Conservation (phyloP, 2,329 filamentous ascomycete genomes). For the Alternaria metachromatica region DNA sequence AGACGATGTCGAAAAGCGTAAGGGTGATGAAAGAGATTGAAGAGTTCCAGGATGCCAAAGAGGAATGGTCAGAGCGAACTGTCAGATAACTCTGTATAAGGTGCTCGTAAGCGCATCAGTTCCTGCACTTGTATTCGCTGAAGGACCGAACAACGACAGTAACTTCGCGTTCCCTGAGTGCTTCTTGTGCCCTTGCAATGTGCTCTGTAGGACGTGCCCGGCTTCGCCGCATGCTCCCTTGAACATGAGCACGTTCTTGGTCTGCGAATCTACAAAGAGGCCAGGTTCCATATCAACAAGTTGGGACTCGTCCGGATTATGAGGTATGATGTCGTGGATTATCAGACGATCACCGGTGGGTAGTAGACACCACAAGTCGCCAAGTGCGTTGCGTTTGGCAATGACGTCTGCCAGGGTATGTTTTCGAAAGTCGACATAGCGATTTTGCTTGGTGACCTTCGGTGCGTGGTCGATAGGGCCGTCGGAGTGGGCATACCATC, state of each 20-base stretch:
- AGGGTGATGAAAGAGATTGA: conserved; percentile 1
- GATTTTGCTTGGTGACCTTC: conserved; percentile 73
- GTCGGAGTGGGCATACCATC: conserved; percentile 32
- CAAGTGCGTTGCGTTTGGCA: conserved; percentile 66
- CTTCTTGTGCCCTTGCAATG: conserved; percentile 8
- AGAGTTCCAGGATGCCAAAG: conserved; percentile 3
- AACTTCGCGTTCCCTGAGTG: conserved; percentile 6
- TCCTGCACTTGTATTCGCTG: neutral
- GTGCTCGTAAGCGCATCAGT: neutral
- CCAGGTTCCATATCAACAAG: neutral
- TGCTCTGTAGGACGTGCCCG: neutral
- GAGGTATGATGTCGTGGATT: conserved; percentile 22
- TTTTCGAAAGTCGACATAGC: conserved; percentile 65
- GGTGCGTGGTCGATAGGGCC: conserved; percentile 62
- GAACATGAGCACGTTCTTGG: neutral
- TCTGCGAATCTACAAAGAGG: conserved; percentile 1
- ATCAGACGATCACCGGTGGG: conserved; percentile 39
- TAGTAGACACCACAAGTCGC: conserved; percentile 67
- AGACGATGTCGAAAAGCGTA: neutral
- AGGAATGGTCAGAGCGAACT: no score
- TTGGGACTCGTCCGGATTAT: neutral
- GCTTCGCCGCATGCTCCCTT: conserved; percentile 3
- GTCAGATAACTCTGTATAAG: neutral
- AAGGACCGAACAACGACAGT: neutral
- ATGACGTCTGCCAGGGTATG: conserved; percentile 64